These are phyloP conservation scores for Aspergillus sp. DNA, from an alignment of 2,329 filamentous ascomycete species.

Conservation along the genomic window DNA sequence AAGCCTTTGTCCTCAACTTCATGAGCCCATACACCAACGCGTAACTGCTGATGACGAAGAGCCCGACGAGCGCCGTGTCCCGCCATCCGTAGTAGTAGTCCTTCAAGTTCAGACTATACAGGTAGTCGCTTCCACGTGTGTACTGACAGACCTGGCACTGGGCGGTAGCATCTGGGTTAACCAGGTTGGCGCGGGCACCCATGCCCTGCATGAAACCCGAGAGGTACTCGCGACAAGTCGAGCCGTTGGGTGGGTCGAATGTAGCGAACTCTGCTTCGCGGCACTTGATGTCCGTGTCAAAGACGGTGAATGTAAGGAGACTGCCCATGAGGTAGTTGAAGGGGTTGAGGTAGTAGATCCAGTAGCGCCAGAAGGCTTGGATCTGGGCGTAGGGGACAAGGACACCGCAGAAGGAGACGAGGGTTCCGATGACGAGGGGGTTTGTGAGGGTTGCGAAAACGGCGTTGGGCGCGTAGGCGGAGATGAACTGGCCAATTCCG, in stretches of 20 bases:
- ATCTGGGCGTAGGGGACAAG: constrained; percentile 31
- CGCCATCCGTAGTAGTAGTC: constrained; percentile 67
- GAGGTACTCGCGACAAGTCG: constrained; percentile 61
- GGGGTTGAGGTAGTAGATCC: constrained; percentile 33
- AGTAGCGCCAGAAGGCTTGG: constrained; percentile 33
- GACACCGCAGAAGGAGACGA: constrained; percentile 33
- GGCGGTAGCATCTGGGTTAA: constrained; percentile 58
- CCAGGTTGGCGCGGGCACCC: constrained; percentile 52
- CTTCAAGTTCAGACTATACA: constrained; percentile 58
- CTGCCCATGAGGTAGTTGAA: constrained; percentile 34
- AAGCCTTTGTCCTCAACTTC: constrained; percentile 37
- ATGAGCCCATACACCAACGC: constrained; percentile 43
- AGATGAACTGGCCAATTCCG: constrained; percentile 75
- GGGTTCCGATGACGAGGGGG: constrained; percentile 64
- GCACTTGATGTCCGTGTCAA: constrained; percentile 24
- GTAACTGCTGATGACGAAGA: constrained; percentile 58
- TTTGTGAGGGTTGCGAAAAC: constrained; percentile 72
- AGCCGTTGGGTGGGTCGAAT: constrained; percentile 37
- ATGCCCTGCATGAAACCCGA: constrained; percentile 48
- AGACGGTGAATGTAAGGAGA: constrained; percentile 27
- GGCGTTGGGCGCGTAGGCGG: constrained; percentile 67
- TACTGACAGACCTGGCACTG: constrained; percentile 64
- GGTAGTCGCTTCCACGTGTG: constrained; percentile 57
- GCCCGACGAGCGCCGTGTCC: constrained; percentile 58
- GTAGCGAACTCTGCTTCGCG: constrained; percentile 25